These are phyloP conservation scores for Lodderomyces margitis DNA, from an alignment of 1,139 yeast genomes.

Conservation along the genomic window DNA sequence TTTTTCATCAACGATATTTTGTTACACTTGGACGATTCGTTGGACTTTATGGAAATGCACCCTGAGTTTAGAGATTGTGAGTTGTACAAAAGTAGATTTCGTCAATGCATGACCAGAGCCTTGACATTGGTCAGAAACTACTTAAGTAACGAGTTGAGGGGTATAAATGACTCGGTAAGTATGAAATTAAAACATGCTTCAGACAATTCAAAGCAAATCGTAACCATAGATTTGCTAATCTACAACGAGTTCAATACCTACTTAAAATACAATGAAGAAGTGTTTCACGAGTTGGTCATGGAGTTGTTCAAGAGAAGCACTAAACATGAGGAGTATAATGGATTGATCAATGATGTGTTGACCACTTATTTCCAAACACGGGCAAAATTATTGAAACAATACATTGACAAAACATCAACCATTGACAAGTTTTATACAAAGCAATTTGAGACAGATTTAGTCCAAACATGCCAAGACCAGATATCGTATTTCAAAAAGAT, in stretches of 20 bases:
- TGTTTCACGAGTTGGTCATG: conserved; percentile 35
- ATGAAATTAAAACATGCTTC: conserved; percentile 32
- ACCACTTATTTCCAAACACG: conserved; percentile 61
- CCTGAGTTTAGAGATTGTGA: conserved; percentile 68
- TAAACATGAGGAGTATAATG: conserved; percentile 57
- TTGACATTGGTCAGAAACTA: conserved; percentile 73
- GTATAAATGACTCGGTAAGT: conserved; percentile 29
- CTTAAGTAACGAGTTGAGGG: conserved; percentile 51
- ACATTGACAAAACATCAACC: conserved; percentile 27
- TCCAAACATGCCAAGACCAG: conserved; percentile 58
- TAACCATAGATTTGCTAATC: conserved; percentile 28
- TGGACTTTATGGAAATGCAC: conserved; percentile 33
- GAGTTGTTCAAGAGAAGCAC: conserved; percentile 53
- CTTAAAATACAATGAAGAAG: conserved; percentile 20
- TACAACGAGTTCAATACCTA: conserved; percentile 54
- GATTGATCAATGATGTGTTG: conserved; percentile 66
- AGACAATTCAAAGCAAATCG: conserved; percentile 13
- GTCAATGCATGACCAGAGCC: conserved; percentile 84
- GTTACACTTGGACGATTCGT: conserved; percentile 54
- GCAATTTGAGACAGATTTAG: conserved; percentile 27
- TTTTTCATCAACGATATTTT: conserved; percentile 39
- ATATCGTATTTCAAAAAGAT: conserved; percentile 57
- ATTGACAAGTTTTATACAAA: conserved; percentile 12
- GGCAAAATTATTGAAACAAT: conserved; percentile 41
- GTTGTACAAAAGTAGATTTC: conserved; percentile 66